phyloP scores from a whole-genome alignment of 1,139 yeast species.

The Ashbya aceris region DNA sequence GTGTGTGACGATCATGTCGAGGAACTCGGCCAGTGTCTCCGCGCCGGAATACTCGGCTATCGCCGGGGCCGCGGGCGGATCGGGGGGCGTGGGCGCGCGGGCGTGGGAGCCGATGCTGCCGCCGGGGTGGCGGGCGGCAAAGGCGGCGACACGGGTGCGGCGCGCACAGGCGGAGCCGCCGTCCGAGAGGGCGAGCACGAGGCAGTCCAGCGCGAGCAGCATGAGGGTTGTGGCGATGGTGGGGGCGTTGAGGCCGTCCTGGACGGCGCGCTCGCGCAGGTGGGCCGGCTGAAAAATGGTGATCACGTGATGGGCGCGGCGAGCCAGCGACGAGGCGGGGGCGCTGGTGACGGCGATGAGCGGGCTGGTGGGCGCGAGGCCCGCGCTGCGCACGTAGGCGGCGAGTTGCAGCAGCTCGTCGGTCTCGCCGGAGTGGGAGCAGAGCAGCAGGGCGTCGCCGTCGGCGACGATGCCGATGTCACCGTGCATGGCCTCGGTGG shows the following conservation, averaged over 20 bases:
- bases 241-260: slow-evolving; percentile 86
- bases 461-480: slow-evolving; percentile 64
- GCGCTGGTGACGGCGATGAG: slow-evolving; percentile 14
- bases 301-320: slow-evolving; percentile 11
- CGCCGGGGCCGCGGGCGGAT: too few species aligned
- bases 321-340: slow-evolving; percentile 11
- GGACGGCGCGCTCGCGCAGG: slow-evolving; percentile 53
- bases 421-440: slow-evolving; percentile 77
- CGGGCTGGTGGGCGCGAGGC: slow-evolving; percentile 27
- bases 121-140: slow-evolving; percentile 77
- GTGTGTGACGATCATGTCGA: slow-evolving; percentile 1
- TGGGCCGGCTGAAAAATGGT: slow-evolving; percentile 16
- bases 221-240: slow-evolving; percentile 76
- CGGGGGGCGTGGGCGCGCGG: slow-evolving; percentile 3
- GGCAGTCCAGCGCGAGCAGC: slow-evolving; percentile 69
- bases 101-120: slow-evolving; percentile 69
- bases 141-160: slow-evolving; percentile 38
- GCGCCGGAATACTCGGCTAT: not conserved
- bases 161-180: slow-evolving; percentile 32
- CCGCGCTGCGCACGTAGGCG: slow-evolving; percentile 8
- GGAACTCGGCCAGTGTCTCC: not conserved
- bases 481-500: slow-evolving; percentile 85
- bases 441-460: slow-evolving; percentile 48
- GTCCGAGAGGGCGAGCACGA: slow-evolving; percentile 60
- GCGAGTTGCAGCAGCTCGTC: slow-evolving; percentile 49